Evolutionary conservation across 2,329 filamentous ascomycete species (phyloP).

Genomic region (Exophiala viscosa): DNA sequence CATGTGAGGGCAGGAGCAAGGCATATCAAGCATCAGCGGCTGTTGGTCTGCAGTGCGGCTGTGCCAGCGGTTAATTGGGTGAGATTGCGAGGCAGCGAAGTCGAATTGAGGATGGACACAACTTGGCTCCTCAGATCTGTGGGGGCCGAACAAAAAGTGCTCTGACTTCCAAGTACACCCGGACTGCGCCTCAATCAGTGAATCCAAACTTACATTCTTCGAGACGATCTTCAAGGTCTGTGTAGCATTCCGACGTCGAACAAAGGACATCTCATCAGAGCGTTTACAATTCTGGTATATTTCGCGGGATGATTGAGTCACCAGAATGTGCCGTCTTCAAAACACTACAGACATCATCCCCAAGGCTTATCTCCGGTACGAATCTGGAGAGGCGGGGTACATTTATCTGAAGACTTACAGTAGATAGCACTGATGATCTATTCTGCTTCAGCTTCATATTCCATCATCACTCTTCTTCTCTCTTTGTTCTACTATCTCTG

Average conservation of each 20-base stretch:
- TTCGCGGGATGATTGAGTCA: no score
- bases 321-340: no score
- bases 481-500: no score
- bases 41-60: conserved; percentile 13
- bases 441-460: background rate
- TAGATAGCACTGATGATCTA: background rate
- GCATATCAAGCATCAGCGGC: conserved; percentile 6
- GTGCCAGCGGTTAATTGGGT: conserved; percentile 16
- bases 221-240: background rate
- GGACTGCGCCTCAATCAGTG: background rate
- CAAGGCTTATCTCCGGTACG: background rate
- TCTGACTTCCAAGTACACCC: background rate
- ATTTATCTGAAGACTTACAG: background rate
- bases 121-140: background rate
- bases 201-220: background rate
- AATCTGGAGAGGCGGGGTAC: background rate
- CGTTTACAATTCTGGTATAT: no score
- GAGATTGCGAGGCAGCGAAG: conserved; percentile 2
- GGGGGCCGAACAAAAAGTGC: background rate
- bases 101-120: background rate
- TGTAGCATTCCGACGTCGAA: background rate
- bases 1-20: conserved; percentile 9
- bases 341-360: no score
- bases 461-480: no score
- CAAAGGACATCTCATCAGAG: no score